Conservation (phyloP, 192 early-diverging fungal species). For the Funneliformis geosporum region DNA sequence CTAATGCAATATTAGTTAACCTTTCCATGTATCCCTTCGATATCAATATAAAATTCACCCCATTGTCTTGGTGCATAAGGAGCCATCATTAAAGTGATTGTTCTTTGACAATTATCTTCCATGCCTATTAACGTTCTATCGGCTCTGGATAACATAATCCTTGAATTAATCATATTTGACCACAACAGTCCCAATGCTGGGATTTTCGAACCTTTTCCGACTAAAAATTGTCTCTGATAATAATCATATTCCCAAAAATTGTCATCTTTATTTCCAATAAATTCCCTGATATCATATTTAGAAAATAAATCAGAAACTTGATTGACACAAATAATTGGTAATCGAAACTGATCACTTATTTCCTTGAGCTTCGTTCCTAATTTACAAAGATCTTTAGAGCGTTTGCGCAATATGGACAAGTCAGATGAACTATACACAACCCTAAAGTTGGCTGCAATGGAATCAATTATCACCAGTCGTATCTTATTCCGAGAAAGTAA, state of each 20-base stretch:
- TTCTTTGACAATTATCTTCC: not conserved
- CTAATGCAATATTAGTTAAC: not conserved
- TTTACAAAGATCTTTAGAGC: constrained; percentile 56
- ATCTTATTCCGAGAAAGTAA: constrained; percentile 56
- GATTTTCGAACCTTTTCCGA: constrained; percentile 46
- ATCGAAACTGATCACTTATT: constrained; percentile 59
- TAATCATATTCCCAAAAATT: constrained; percentile 25
- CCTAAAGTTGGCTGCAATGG: constrained; percentile 78
- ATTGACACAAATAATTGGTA: constrained; percentile 79
- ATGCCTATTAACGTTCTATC: constrained; percentile 6
- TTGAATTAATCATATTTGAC: constrained; percentile 72
- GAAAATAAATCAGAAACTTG: constrained; percentile 68
- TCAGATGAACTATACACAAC: constrained; percentile 36
- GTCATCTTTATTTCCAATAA: not conserved
- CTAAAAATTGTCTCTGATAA: constrained; percentile 31
- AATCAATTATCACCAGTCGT: constrained; percentile 82
- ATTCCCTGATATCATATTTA: not conserved
- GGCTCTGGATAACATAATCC: constrained; percentile 52
- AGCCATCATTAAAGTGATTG: constrained; percentile 17
- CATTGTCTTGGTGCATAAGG: constrained; percentile 7
- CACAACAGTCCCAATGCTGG: constrained; percentile 74
- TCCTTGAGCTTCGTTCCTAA: constrained; percentile 64
- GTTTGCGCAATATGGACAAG: constrained; percentile 34
- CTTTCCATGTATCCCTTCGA: constrained; percentile 11
- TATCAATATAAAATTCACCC: constrained; percentile 31